These are phyloP conservation scores for Hippophae tibetana DNA, from an alignment of 306 rosid genomes.

Conservation along the genomic window DNA sequence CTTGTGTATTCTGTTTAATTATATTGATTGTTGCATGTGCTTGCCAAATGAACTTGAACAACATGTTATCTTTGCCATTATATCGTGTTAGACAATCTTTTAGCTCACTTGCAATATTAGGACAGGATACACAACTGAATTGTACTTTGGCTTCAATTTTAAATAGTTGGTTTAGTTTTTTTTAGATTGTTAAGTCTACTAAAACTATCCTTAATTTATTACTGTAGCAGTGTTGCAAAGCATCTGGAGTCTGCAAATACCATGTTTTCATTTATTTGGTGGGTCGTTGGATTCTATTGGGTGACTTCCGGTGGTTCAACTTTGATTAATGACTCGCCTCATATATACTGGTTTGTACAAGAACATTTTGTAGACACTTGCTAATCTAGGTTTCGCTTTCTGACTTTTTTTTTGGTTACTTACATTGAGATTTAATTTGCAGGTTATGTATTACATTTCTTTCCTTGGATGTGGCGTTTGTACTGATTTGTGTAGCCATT, in stretches of 20 bases:
- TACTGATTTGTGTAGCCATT: slow-evolving; percentile 55
- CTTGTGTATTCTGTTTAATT: too few relatives aligned
- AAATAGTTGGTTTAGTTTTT: too few relatives aligned
- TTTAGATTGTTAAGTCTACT: background rate
- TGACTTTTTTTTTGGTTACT: too few relatives aligned
- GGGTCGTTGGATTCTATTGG: slow-evolving; percentile 88
- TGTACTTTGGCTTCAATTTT: too few relatives aligned
- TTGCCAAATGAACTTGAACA: background rate
- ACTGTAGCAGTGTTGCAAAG: slow-evolving; percentile 41
- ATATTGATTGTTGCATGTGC: background rate
- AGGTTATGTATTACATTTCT: slow-evolving; percentile 84
- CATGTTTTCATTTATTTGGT: slow-evolving; percentile 72
- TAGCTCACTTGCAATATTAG: too few relatives aligned
- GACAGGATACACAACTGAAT: too few relatives aligned
- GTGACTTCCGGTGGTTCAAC: slow-evolving; percentile 63
- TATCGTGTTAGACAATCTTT: too few relatives aligned
- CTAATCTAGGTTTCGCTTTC: too few relatives aligned
- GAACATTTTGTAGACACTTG: background rate
- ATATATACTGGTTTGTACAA: slow-evolving; percentile 67
- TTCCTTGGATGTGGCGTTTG: slow-evolving; percentile 60
- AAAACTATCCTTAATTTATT: background rate
- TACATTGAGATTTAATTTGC: slow-evolving; percentile 13
- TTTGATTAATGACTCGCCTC: slow-evolving; percentile 56
- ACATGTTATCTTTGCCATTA: background rate
- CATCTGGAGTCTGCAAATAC: slow-evolving; percentile 58